phyloP scores from a whole-genome alignment of 257 asterid genomes.

The Solanum infundibuliforme region DNA sequence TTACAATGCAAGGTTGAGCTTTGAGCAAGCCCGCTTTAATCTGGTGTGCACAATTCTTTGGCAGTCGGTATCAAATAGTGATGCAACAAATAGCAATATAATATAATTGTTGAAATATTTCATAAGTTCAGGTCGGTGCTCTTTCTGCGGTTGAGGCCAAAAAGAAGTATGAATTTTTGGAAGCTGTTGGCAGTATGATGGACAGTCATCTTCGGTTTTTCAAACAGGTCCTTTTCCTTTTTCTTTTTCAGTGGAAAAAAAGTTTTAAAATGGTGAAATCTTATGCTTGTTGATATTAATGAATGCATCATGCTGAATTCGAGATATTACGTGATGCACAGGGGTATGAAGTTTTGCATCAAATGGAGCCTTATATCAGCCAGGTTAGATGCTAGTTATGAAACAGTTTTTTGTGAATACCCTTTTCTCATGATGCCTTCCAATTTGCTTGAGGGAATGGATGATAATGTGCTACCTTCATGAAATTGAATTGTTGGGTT shows the following conservation, averaged over 20 bases:
- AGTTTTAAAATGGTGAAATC: conserved; percentile 21
- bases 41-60: conserved; percentile 39
- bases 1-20: conserved; percentile 69
- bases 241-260: conserved; percentile 18
- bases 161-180: conserved; percentile 82
- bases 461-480: neutral
- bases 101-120: conserved; percentile 5
- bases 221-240: conserved; percentile 47
- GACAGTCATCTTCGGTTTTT: conserved; percentile 80
- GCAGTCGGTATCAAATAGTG: neutral
- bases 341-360: conserved; percentile 90
- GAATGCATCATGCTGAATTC: conserved; percentile 10
- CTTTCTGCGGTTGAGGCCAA: conserved; percentile 83
- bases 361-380: conserved; percentile 88
- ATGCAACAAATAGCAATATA: neutral
- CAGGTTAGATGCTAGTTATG: conserved; percentile 40
- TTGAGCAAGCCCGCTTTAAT: conserved; percentile 88
- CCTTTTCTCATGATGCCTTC: neutral
- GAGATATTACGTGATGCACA: conserved; percentile 19
- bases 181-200: conserved; percentile 83
- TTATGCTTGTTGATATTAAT: neutral
- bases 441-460: neutral
- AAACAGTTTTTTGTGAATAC: neutral
- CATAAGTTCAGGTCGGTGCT: conserved; percentile 60
- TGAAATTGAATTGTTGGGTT: neutral